Evolutionary conservation across 78 protist species (phyloP).

Genomic region (Trichosphaerium sp.): DNA sequence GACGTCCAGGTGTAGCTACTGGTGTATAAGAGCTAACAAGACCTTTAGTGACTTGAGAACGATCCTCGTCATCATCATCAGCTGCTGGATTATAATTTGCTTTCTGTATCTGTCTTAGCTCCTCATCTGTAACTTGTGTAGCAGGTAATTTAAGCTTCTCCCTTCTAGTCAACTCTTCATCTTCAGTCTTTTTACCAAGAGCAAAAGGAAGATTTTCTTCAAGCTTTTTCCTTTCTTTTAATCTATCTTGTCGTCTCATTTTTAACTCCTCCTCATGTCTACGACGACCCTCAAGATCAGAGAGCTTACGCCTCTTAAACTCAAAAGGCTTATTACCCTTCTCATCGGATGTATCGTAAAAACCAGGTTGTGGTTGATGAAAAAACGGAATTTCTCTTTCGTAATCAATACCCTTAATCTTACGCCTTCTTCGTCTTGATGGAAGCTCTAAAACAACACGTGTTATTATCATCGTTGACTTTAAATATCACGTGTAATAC

Average conservation of each 20-base stretch:
- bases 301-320: not conserved
- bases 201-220: not conserved
- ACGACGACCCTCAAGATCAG: slow-evolving; percentile 44
- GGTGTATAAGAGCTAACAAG: too few relatives aligned
- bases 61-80: too few relatives aligned
- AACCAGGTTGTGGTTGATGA: slow-evolving; percentile 39
- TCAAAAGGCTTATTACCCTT: slow-evolving; percentile 5
- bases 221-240: slow-evolving; percentile 9
- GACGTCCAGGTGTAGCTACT: too few relatives aligned
- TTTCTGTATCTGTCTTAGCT: slow-evolving; percentile 60
- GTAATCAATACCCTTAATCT: slow-evolving; percentile 28
- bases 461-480: slow-evolving; percentile 11
- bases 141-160: slow-evolving; percentile 46
- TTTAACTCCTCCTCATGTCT: slow-evolving; percentile 24
- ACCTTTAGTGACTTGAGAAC: too few relatives aligned
- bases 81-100: too few relatives aligned
- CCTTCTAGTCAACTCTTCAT: slow-evolving; percentile 30
- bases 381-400: slow-evolving; percentile 64
- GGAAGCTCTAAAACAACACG: too few relatives aligned
- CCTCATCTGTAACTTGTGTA: slow-evolving; percentile 74
- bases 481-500: not conserved
- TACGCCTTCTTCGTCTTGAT: not conserved
- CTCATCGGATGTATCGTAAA: slow-evolving; percentile 18
- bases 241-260: slow-evolving; percentile 28
- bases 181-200: slow-evolving; percentile 32